Percentiles rank a stretch among this genome's conserved stretches.
phyloP scores from a whole-genome alignment of 2,329 filamentous ascomycete species.

The Chaetomiaceae sp. region DNA sequence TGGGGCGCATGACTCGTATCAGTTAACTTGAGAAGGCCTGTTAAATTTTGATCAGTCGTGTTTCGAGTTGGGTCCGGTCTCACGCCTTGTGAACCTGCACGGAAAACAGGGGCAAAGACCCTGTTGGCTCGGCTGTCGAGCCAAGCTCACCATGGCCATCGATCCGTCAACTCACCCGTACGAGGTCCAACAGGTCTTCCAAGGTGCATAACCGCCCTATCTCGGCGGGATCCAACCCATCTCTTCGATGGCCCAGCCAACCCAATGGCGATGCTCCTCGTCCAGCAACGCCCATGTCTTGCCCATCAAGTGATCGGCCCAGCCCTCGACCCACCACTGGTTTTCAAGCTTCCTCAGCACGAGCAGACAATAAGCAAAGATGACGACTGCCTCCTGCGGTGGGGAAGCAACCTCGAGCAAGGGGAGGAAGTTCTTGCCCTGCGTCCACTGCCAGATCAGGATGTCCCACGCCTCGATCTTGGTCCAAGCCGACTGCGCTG shows the following conservation, averaged over 20 bases:
- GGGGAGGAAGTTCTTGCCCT: conserved; percentile 5
- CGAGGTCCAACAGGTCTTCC: no score
- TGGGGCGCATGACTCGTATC: no score
- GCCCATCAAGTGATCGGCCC: conserved; percentile 33
- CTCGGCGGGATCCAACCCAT: conserved; percentile 14
- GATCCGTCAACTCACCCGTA: no score
- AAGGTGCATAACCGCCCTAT: background rate
- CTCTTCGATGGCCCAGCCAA: conserved; percentile 15
- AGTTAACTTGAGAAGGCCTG: background rate
- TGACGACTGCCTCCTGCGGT: conserved; percentile 32
- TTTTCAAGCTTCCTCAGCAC: conserved; percentile 29
- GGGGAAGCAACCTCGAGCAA: conserved; percentile 21
- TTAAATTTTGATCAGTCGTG: background rate
- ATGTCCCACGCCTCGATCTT: conserved; percentile 7
- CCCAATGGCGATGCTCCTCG: conserved; percentile 35
- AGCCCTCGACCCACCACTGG: conserved; percentile 38
- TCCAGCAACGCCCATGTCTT: conserved; percentile 34
- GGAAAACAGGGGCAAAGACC: no score
- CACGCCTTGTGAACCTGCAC: background rate
- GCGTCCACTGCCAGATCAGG: conserved; percentile 8
- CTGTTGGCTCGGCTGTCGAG: no score
- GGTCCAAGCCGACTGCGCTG: background rate
- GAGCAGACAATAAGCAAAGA: conserved; percentile 35
- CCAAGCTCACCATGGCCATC: no score
- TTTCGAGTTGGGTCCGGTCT: background rate